A percentile compares a stretch with the other conserved stretches of the same genome.
phyloP scores from a whole-genome alignment of 1,284 basidiomycete genomes.

The Pascua guehoae region DNA sequence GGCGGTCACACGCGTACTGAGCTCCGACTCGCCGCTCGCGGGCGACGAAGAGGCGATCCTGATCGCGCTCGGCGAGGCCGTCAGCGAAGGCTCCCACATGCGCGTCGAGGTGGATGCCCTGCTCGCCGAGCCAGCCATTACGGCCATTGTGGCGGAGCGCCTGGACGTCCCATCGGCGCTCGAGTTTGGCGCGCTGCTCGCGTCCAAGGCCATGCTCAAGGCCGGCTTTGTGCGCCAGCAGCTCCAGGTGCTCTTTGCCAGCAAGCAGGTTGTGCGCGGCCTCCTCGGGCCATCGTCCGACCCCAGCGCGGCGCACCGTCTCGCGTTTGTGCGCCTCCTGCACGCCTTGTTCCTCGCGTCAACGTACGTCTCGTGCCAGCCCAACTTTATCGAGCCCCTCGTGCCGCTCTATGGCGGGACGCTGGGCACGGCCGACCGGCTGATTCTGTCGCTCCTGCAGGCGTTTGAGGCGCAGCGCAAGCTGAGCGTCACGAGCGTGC shows the following conservation, averaged over 20 bases:
- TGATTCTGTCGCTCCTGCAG: constrained; percentile 67
- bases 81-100: neutral
- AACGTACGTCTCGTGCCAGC: constrained; percentile 74
- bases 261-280: constrained; percentile 27
- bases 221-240: constrained; percentile 42
- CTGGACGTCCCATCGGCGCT: constrained; percentile 55
- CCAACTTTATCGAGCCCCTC: constrained; percentile 72
- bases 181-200: constrained; percentile 54
- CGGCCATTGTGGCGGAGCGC: constrained; percentile 61
- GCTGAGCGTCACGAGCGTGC: constrained; percentile 60
- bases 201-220: constrained; percentile 55
- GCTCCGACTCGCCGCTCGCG: constrained; percentile 14
- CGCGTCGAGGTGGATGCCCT: constrained; percentile 55
- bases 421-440: constrained; percentile 60
- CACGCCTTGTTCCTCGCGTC: constrained; percentile 67
- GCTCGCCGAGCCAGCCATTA: constrained; percentile 69
- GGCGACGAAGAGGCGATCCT: constrained; percentile 14
- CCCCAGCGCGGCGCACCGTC: constrained; percentile 58
- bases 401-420: constrained; percentile 70
- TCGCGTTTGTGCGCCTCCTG: constrained; percentile 58
- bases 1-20: constrained; percentile 21
- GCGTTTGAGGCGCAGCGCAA: constrained; percentile 73
- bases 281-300: constrained; percentile 54
- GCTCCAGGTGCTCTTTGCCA: constrained; percentile 52
- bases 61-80: constrained; percentile 3